These are phyloP conservation scores for Dactylorhiza incarnata DNA, from an alignment of 106 monocot species.

Conservation along the genomic window DNA sequence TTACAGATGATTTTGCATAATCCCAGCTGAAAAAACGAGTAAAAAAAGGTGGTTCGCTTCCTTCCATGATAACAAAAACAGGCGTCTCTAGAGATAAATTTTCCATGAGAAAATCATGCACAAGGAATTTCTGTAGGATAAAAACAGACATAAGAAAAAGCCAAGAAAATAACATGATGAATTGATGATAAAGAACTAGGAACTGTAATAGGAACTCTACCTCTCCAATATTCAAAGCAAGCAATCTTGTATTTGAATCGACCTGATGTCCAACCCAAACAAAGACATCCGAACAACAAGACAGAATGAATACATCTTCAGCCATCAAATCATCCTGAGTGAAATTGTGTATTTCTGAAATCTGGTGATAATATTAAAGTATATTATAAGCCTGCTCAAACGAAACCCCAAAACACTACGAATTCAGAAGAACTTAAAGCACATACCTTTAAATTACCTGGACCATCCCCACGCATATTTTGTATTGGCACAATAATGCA, in stretches of 20 bases:
- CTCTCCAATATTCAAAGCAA: constrained; percentile 73
- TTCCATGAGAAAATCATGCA: constrained; percentile 68
- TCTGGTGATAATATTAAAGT: constrained; percentile 19
- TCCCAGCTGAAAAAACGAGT: constrained; percentile 97
- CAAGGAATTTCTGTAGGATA: constrained; percentile 80
- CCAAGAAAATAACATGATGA: not conserved
- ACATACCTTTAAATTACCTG: constrained; percentile 63
- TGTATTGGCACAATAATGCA: constrained; percentile 6
- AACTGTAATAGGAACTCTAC: constrained; percentile 23
- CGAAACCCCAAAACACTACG: not conserved
- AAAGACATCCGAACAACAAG: constrained; percentile 56
- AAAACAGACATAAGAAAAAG: not conserved
- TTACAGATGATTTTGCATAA: constrained; percentile 70
- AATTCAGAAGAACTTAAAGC: not conserved
- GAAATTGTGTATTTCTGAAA: constrained; percentile 76
- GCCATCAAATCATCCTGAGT: constrained; percentile 93
- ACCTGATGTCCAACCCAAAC: constrained; percentile 84
- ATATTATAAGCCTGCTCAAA: not conserved
- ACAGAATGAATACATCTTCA: constrained; percentile 79
- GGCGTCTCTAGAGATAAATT: constrained; percentile 62
- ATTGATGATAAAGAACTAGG: not conserved
- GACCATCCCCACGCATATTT: constrained; percentile 11
- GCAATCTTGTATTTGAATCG: constrained; percentile 41
- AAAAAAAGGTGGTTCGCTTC: constrained; percentile 84
- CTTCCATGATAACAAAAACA: constrained; percentile 71